Base-by-base conservation (phyloP, 768 basidiomycete species). In the Tricholoma flavovirens region DNA sequence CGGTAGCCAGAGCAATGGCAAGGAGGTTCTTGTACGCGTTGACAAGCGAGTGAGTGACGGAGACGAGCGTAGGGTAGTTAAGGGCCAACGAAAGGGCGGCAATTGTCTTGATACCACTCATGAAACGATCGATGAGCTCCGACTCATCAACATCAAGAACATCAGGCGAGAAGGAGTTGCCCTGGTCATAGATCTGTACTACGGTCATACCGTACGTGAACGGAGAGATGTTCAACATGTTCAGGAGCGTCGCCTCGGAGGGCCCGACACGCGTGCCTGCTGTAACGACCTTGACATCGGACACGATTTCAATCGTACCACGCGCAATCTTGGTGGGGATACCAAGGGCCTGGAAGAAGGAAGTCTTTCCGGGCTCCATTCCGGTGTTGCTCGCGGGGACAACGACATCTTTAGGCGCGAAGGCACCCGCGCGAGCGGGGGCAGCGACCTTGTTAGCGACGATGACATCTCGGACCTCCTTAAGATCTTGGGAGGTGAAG, bases 281-380 rank as follows among this genome's bases (percentile, higher is more conserved):
- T 46, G 77, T 76, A 68, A 99, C 92, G 79, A 99, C 95, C 77
- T 95, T 87, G 69, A 98, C 88, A 69, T 98, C 95, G 62, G 87
- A 83, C 58, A 97, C 92, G 71, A 98, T 99, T 92, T 99, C 97
- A 66, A 99, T 98, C 54, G 97, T 98, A 82, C 97, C 97, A 86
- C 97, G 90, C 51, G 97, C 95, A 63, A 99, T 98, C 85, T 99
- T 99, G 74, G 97, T 99, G 48, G 97, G 96, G 75, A 99, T 95
- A 79, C 90, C 88, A 69, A 99, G 88, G 56, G 97, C 97, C 82
- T 99, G 97, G 93, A 99, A 99, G 93, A 98, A 99, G 66, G 97
- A 97, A 59, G 97, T 99, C 83, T 99, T 99, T 69, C 96, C 97
- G 66, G 97, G 97, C 74, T 98, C 97, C 97, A 99, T 99, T 75